phyloP scores from a whole-genome alignment of 495 filamentous ascomycete species.

The Aspergillus homomorphus region DNA sequence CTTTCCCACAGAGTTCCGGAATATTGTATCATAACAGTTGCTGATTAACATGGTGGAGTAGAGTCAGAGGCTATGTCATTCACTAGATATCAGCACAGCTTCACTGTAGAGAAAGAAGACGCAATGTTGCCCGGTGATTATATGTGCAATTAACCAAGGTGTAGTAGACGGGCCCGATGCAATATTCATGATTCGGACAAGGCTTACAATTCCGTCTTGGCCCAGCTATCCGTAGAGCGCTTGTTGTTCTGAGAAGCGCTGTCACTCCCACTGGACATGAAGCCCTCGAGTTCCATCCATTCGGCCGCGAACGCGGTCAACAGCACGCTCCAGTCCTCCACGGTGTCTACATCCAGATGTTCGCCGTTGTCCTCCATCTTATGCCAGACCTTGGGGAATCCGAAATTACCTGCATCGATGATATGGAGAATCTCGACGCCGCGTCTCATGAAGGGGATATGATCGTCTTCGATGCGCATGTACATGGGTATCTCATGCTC shows the following conservation, averaged over 20 bases:
- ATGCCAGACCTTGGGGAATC: conserved; percentile 87
- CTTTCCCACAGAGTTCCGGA: no score
- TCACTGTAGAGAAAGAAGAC: neutral
- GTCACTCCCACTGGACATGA: conserved; percentile 36
- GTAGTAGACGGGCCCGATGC: conserved; percentile 12
- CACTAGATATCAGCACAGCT: conserved; percentile 9
- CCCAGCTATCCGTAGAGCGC: conserved; percentile 7
- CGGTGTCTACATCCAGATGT: conserved; percentile 78
- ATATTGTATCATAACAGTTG: neutral
- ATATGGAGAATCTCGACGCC: conserved; percentile 88
- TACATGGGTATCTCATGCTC: conserved; percentile 42
- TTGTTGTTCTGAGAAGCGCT: conserved; percentile 8
- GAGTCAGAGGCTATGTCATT: conserved; percentile 16
- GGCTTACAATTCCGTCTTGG: conserved; percentile 48
- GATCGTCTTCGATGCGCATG: conserved; percentile 73
- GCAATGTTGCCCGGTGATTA: neutral
- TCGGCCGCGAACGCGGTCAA: conserved; percentile 82
- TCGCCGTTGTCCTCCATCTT: conserved; percentile 76
- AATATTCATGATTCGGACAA: conserved; percentile 14
- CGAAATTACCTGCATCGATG: conserved; percentile 60
- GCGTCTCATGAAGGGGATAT: conserved; percentile 78
- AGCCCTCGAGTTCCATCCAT: conserved; percentile 88
- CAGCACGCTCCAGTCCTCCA: conserved; percentile 84
- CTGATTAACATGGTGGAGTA: neutral
- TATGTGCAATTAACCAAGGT: neutral